phyloP scores from a whole-genome alignment of 345 rosid species.

The Salix udensis region DNA sequence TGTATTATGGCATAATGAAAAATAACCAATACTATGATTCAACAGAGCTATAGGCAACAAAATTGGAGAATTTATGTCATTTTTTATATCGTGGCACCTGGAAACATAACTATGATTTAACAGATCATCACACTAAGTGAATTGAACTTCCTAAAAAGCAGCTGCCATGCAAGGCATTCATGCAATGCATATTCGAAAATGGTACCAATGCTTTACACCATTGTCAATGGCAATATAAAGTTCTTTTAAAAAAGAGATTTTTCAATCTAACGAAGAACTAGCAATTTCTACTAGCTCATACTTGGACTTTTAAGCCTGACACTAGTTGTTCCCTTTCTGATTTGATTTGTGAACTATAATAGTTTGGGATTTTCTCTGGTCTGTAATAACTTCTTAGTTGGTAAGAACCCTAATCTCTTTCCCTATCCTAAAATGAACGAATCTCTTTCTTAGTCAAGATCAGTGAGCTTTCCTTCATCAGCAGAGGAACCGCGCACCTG shows the following conservation, averaged over 20 bases:
- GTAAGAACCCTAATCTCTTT: too few species aligned
- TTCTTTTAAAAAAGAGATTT: background rate
- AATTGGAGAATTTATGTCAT: background rate
- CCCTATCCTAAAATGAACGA: too few species aligned
- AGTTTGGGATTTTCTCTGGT: too few species aligned
- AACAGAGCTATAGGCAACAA: background rate
- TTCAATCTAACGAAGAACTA: background rate
- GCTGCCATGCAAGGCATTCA: background rate
- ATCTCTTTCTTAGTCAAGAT: too few species aligned
- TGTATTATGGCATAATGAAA: background rate
- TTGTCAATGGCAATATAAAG: background rate
- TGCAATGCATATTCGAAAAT: too few species aligned
- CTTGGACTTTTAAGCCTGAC: too few species aligned
- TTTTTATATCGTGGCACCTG: background rate
- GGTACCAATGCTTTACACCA: background rate
- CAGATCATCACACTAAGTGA: background rate
- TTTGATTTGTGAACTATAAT: too few species aligned
- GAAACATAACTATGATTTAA: background rate
- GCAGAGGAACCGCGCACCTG: too few species aligned
- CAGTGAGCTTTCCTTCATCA: too few species aligned
- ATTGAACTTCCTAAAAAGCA: background rate
- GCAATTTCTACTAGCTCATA: background rate
- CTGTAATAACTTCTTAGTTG: too few species aligned
- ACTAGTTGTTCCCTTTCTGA: too few species aligned
- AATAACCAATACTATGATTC: background rate